A percentile compares a stretch with the other conserved stretches of the same genome.
Evolutionary conservation across 805 yeast genomes (phyloP).

Genomic region (Blastobotrys parvus): DNA sequence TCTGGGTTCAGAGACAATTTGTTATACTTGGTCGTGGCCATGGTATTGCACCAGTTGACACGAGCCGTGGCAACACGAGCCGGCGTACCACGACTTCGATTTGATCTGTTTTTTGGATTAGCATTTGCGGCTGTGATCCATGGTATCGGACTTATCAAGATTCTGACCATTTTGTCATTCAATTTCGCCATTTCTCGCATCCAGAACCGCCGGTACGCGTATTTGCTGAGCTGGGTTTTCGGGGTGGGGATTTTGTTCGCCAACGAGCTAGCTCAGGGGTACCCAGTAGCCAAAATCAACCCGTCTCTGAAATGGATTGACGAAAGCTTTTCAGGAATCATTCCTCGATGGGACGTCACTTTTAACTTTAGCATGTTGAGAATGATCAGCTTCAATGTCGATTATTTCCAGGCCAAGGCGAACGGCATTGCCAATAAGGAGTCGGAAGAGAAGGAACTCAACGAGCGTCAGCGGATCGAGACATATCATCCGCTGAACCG

Average conservation of each 20-base stretch:
- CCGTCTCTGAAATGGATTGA: slow-evolving; percentile 47
- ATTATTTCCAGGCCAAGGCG: slow-evolving; percentile 35
- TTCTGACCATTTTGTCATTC: slow-evolving; percentile 48
- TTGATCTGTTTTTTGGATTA: slow-evolving; percentile 67
- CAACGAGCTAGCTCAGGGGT: slow-evolving; percentile 58
- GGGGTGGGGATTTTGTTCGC: slow-evolving; percentile 72
- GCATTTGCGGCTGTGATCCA: slow-evolving; percentile 65
- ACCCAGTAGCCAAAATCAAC: slow-evolving; percentile 39
- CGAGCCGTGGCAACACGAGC: slow-evolving; percentile 30
- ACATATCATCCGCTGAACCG: slow-evolving; percentile 47
- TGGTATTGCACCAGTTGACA: slow-evolving; percentile 44
- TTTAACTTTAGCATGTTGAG: slow-evolving; percentile 84
- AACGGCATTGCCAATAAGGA: slow-evolving; percentile 2
- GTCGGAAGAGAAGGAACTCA: slow-evolving; percentile 9
- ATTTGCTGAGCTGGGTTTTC: slow-evolving; percentile 54
- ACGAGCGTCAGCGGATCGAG: slow-evolving; percentile 55
- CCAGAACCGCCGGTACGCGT: slow-evolving; percentile 7
- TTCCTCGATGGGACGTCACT: slow-evolving; percentile 91
- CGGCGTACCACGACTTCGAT: slow-evolving; percentile 36
- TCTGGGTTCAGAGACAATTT: slow-evolving; percentile 79
- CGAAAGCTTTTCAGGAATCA: slow-evolving; percentile 61
- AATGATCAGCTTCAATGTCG: slow-evolving; percentile 75
- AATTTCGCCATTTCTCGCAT: slow-evolving; percentile 42
- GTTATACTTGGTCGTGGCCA: slow-evolving; percentile 47
- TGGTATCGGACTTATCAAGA: slow-evolving; percentile 63